phyloP scores from a whole-genome alignment of 768 basidiomycete genomes.

The Chiua virens region DNA sequence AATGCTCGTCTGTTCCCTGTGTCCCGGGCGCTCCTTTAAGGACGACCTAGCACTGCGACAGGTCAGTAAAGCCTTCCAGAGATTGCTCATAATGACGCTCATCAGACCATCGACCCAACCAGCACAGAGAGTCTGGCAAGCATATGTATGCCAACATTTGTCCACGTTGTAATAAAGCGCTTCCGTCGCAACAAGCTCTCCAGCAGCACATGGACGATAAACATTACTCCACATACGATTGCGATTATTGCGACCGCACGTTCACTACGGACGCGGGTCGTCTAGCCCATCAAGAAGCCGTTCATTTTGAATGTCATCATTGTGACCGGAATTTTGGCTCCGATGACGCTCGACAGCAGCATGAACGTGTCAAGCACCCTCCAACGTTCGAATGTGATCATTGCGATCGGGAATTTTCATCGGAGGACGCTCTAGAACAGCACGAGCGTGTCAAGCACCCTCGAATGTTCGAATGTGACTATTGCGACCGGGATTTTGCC shows the following conservation, averaged over 20 bases:
- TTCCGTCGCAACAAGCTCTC: slow-evolving; percentile 10
- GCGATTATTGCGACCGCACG: slow-evolving; percentile 6
- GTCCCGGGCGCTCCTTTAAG: slow-evolving; percentile 18
- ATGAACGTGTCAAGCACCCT: slow-evolving; percentile 5
- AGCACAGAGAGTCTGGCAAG: slow-evolving; percentile 16
- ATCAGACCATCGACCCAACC: neutral
- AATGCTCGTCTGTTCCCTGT: slow-evolving; percentile 21
- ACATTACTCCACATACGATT: slow-evolving; percentile 12
- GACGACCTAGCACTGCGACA: slow-evolving; percentile 3
- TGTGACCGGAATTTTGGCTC: slow-evolving; percentile 11
- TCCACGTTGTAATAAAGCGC: slow-evolving; percentile 1
- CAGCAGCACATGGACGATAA: slow-evolving; percentile 12
- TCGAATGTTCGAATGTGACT: slow-evolving; percentile 4
- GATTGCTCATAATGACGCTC: neutral
- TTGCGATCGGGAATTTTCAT: neutral
- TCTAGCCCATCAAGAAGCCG: neutral
- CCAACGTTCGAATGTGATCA: neutral
- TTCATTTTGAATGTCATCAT: slow-evolving; percentile 12
- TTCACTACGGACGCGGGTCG: slow-evolving; percentile 1
- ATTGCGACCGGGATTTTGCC: slow-evolving; percentile 9
- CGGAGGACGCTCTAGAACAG: neutral
- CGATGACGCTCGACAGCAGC: neutral
- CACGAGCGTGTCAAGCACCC: slow-evolving; percentile 1
- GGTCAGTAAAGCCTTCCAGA: slow-evolving; percentile 12
- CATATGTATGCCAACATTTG: slow-evolving; percentile 6